Conservation (phyloP, 257 asterid genomes). For the Solanum virginianum region DNA sequence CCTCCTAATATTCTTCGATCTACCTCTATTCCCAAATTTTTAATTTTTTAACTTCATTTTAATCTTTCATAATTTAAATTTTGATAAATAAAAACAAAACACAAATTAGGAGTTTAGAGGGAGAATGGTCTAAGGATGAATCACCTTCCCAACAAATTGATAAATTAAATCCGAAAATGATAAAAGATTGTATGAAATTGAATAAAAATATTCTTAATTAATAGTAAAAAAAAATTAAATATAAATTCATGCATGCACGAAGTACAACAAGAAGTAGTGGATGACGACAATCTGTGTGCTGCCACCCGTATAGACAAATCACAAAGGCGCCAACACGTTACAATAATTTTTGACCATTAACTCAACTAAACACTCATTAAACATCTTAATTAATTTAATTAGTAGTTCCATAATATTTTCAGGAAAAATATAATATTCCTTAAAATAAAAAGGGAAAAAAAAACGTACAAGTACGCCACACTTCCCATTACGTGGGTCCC, state of each 20-base stretch:
- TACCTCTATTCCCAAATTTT: neutral
- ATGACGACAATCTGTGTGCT: constrained; percentile 13
- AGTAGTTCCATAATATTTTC: neutral
- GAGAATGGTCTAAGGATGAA: no score
- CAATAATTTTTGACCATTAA: neutral
- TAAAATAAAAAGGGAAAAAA: neutral
- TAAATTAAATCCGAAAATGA: neutral
- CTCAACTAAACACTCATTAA: neutral
- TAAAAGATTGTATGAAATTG: no score
- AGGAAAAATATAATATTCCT: neutral
- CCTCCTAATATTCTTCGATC: no score
- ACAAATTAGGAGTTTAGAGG: neutral
- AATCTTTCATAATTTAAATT: neutral
- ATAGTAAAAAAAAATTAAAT: no score
- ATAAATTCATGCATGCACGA: constrained; percentile 25
- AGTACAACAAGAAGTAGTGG: constrained; percentile 14
- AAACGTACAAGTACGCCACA: neutral
- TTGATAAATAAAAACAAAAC: neutral
- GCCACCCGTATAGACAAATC: constrained; percentile 22
- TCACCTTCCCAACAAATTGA: neutral
- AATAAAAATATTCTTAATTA: no score
- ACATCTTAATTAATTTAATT: neutral
- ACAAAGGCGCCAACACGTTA: constrained; percentile 35
- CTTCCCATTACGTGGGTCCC: neutral
- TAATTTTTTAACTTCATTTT: neutral